phyloP scores from a whole-genome alignment of 1,284 basidiomycete genomes.

The Heterobasidion occidentale region DNA sequence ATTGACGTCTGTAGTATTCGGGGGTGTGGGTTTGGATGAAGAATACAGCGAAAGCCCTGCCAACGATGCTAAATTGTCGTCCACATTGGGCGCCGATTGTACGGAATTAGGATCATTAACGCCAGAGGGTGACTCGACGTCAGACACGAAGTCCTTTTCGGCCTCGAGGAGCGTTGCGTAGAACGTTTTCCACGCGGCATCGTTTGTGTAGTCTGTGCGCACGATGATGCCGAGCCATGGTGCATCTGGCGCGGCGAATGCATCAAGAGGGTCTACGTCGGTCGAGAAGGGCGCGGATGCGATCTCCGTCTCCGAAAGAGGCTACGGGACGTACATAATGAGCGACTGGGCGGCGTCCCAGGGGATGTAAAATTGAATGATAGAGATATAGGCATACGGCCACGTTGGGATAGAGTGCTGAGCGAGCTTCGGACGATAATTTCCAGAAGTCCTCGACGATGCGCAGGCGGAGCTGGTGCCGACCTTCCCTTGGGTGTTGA shows the following conservation, averaged over 20 bases:
- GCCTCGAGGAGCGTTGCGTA: constrained; percentile 36
- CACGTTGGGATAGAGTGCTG: constrained; percentile 18
- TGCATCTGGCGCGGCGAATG: constrained; percentile 23
- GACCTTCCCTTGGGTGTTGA: constrained; percentile 27
- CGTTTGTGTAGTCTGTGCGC: constrained; percentile 61
- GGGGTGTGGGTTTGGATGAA: constrained; percentile 4
- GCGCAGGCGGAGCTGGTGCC: constrained; percentile 30
- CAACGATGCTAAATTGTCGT: constrained; percentile 4
- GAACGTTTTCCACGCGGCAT: constrained; percentile 56
- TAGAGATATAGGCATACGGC: constrained; percentile 10
- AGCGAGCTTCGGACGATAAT: constrained; percentile 13
- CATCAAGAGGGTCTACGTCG: constrained; percentile 7
- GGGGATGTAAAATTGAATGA: neutral
- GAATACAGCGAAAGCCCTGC: neutral
- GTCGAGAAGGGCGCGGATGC: neutral
- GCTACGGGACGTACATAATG: neutral
- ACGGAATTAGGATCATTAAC: constrained; percentile 12
- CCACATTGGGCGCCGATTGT: constrained; percentile 9
- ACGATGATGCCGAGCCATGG: constrained; percentile 47
- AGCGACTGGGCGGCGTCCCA: neutral
- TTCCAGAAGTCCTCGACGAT: constrained; percentile 29
- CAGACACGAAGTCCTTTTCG: constrained; percentile 36
- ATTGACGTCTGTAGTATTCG: constrained; percentile 17
- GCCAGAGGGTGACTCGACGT: constrained; percentile 8
- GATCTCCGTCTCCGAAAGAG: neutral